A percentile compares a stretch with the other conserved stretches of the same genome.
Conservation (phyloP, 208 protist genomes). For the Borovskyia barvae region DNA sequence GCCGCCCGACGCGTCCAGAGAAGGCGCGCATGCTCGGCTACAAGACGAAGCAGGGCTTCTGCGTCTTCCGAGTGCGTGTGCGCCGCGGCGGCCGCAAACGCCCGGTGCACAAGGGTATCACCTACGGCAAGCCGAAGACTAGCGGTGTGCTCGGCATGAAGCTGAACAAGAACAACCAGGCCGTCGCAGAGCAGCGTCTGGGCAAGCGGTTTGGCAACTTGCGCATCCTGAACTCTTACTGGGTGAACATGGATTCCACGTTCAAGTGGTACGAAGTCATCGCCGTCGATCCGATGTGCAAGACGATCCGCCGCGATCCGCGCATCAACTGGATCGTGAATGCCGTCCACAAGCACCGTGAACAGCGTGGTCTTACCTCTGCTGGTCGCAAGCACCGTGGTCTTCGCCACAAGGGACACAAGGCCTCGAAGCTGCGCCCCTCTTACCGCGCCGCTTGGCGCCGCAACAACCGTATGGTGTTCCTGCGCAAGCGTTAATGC, state of each 20-base stretch:
- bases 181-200: constrained; percentile 97
- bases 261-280: constrained; percentile 99
- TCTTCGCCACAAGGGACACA: constrained; percentile 95
- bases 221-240: constrained; percentile 99
- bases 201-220: constrained; percentile 95
- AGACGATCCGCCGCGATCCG: constrained; percentile 97
- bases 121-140: constrained; percentile 98
- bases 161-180: constrained; percentile 94
- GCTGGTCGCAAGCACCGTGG: constrained; percentile 96
- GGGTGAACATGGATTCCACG: constrained; percentile 97
- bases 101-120: constrained; percentile 96
- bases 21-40: constrained; percentile 99
- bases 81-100: constrained; percentile 98
- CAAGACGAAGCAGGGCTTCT: constrained; percentile 99
- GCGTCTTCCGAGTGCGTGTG: constrained; percentile 99
- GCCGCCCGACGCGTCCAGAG: constrained; percentile 97
- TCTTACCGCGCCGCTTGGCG: constrained; percentile 97
- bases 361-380: constrained; percentile 98
- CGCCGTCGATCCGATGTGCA: constrained; percentile 97
- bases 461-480: constrained; percentile 96
- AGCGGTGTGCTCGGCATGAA: constrained; percentile 98
- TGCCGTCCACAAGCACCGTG: constrained; percentile 96
- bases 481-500: constrained; percentile 90
- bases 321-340: constrained; percentile 99
- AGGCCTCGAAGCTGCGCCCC: constrained; percentile 94